Percentiles rank a stretch among this genome's conserved stretches.
Conservation (phyloP, 1,139 yeast genomes). For the Tardiomyces blankii region DNA sequence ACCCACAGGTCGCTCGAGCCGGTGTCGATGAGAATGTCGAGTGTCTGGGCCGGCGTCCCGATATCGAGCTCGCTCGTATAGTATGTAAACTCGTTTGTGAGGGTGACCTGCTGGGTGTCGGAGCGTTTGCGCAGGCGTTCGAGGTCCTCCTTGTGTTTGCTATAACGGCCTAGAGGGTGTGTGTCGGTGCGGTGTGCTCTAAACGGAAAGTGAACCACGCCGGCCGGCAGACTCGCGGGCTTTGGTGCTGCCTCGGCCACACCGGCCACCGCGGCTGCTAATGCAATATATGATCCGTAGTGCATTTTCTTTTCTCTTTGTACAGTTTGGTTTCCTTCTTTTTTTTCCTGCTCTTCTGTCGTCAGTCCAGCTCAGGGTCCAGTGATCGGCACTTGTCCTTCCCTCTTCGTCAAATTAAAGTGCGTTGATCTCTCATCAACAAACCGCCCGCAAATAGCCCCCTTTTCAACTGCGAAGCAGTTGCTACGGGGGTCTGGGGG, state of each 20-base stretch:
- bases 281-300: not conserved
- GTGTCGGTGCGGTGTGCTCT: not conserved
- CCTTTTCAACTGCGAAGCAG: too few species aligned
- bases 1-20: slow-evolving; percentile 36
- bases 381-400: too few species aligned
- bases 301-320: too few species aligned
- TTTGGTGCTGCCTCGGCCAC: not conserved
- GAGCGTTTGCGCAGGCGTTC: not conserved
- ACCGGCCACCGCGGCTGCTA: not conserved
- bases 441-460: too few species aligned
- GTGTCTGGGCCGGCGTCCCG: slow-evolving; percentile 30
- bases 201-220: not conserved
- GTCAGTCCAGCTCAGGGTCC: too few species aligned
- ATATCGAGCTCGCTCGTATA: slow-evolving; percentile 29
- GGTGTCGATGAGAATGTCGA: slow-evolving; percentile 30
- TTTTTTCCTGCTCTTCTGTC: too few species aligned
- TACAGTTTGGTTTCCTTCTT: too few species aligned
- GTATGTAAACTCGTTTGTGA: slow-evolving; percentile 12
- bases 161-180: not conserved
- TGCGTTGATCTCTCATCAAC: too few species aligned
- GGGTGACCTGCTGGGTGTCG: not conserved
- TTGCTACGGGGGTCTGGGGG: too few species aligned
- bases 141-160: not conserved
- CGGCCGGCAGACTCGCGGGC: not conserved
- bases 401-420: too few species aligned